A percentile compares a stretch with the other conserved stretches of the same genome.
These are phyloP conservation scores for Diaporthe eres DNA, from an alignment of 2,329 filamentous ascomycete species.

Conservation along the genomic window DNA sequence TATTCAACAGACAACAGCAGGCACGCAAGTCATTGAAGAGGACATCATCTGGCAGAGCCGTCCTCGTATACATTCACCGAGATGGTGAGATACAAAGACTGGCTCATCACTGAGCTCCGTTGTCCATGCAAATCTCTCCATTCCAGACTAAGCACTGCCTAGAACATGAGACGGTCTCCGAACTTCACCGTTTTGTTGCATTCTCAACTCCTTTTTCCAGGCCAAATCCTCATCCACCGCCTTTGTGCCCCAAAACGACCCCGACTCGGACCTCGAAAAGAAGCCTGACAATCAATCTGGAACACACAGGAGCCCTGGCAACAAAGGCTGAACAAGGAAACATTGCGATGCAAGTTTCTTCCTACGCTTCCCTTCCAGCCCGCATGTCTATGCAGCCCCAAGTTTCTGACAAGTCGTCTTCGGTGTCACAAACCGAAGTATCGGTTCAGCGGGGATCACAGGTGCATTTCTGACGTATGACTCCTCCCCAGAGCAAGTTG, in stretches of 20 bases:
- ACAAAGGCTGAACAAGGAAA: background rate
- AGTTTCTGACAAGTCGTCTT: background rate
- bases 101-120: background rate
- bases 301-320: background rate
- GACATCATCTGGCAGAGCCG: background rate
- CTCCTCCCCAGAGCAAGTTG: background rate
- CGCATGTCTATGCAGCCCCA: background rate
- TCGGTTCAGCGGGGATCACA: background rate
- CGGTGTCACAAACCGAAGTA: background rate
- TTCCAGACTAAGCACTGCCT: background rate
- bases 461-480: background rate
- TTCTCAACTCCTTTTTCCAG: background rate
- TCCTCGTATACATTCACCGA: background rate
- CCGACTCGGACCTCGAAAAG: constrained; percentile 5
- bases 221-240: background rate
- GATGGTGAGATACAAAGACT: background rate
- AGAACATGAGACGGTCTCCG: background rate
- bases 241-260: background rate
- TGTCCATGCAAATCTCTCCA: background rate
- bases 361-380: background rate
- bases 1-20: background rate
- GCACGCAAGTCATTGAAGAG: background rate
- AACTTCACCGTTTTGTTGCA: background rate
- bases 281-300: background rate
- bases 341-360: background rate